A percentile compares a stretch with the other conserved stretches of the same genome.
Conservation (phyloP, 2,329 filamentous ascomycete species). For the Macrophomina tecta region DNA sequence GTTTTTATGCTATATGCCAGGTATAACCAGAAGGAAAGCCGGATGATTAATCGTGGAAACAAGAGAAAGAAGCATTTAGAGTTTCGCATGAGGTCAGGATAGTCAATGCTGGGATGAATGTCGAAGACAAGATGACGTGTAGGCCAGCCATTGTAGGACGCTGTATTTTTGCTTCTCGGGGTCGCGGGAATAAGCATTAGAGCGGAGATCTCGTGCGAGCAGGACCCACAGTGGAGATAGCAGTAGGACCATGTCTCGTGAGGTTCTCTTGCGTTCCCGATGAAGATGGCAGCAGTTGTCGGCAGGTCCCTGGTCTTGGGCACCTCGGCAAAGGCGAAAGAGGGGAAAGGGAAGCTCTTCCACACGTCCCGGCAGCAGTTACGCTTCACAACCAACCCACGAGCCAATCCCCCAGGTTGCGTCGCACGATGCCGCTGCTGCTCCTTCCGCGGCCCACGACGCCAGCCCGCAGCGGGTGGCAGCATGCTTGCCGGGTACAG, state of each 20-base stretch:
- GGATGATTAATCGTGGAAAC: not conserved
- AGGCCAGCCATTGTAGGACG: not conserved
- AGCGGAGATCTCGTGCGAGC: not conserved
- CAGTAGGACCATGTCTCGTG: not conserved
- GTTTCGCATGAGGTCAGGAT: not conserved
- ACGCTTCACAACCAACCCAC: not conserved
- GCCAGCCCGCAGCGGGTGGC: no score
- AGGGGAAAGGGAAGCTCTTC: slow-evolving; percentile 1
- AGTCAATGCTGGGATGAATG: no score
- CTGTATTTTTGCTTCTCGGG: not conserved
- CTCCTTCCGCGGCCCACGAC: no score
- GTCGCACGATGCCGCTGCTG: not conserved
- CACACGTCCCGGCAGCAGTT: not conserved
- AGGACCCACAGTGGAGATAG: slow-evolving; percentile 1
- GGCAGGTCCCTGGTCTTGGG: no score
- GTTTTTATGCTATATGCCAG: not conserved
- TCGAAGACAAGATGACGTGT: no score
- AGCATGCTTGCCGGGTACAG: no score
- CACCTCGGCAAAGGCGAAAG: slow-evolving; percentile 4
- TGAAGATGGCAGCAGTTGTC: not conserved
- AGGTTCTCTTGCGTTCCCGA: not conserved
- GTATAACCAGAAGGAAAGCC: not conserved
- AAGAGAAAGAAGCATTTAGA: not conserved
- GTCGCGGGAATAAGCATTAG: not conserved
- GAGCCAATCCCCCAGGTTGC: not conserved